Evolutionary conservation across 169 alveolate species (phyloP), one percentile per base, ranked within the genome.

Genomic region (Besnoitia besnoiti): DNA sequence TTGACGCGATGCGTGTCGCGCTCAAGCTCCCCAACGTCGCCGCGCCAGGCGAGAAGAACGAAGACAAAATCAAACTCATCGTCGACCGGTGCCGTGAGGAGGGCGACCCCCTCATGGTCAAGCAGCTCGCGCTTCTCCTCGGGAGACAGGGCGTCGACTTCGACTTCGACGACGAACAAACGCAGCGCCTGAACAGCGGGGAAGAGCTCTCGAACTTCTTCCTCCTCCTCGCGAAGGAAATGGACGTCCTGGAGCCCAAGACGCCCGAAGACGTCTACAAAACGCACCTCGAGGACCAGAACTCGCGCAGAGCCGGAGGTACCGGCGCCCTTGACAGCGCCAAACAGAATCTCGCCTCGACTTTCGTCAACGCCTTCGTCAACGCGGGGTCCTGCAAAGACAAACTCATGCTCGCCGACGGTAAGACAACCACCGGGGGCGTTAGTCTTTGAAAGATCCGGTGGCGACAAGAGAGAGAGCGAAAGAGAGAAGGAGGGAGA

Each of bases 321-420:
- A 7, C 59, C 30, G 87, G 61, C 4, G 87, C 87, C 12, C 90
- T 93, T 35, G 95, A 93, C 75, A 97, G 99, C 24, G 98, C 99
- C 4, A 96, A 98, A 93, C 99, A 98, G 90, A 99, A 99, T 92
- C 95, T 99, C 88, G 99, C 99, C 0, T 96, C 99, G 47, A 97
- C 99, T 1, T 98, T 98, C 90, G 99, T 98, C 67, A 99, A 98
- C 94, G 99, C 99, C n/a, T 98, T 99, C 95, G 99, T 99, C n/a
- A 99, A 99, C 95, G 99, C 99, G 47, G 99, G 99, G 24, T 98
- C 97, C 94, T 98, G 99, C 92, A 98, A 97, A 59, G 99, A 98
- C 91, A 94, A 95, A 30, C 97, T 98, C 46, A 96, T 98, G 96
- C 95, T 97, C 37, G 96, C 91, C 37, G 96, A 97, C 19, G 97